phyloP scores from a whole-genome alignment of 306 rosid species.

The Senna tora region DNA sequence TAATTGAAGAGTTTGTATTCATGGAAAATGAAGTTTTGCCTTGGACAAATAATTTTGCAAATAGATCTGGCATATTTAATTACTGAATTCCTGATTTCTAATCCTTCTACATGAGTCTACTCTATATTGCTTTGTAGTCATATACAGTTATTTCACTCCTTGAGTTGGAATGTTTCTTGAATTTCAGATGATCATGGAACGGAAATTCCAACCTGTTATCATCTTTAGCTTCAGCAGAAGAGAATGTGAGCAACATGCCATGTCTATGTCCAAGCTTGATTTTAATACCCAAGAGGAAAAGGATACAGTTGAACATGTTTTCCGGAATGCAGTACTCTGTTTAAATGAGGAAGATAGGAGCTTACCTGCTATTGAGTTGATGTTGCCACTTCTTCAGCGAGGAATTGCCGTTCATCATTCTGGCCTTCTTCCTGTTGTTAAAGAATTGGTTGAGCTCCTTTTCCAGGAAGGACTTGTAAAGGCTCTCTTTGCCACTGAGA shows the following conservation, averaged over 20 bases:
- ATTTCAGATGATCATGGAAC: conserved; percentile 94
- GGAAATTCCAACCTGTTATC: conserved; percentile 94
- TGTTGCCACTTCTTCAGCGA: conserved; percentile 93
- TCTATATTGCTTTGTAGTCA: neutral
- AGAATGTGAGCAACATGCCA: conserved; percentile 96
- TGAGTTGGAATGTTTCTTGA: conserved; percentile 28
- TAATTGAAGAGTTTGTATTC: neutral
- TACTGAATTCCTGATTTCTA: neutral
- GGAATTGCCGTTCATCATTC: conserved; percentile 99
- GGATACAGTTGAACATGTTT: conserved; percentile 79
- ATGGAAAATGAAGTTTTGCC: neutral
- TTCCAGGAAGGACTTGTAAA: conserved; percentile 99
- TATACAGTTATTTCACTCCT: conserved; percentile 11
- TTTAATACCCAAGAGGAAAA: conserved; percentile 84
- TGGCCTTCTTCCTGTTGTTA: conserved; percentile 97
- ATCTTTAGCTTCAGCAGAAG: conserved; percentile 96
- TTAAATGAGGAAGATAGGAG: conserved; percentile 91
- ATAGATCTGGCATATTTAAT: neutral
- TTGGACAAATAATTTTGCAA: neutral
- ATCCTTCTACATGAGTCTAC: neutral
- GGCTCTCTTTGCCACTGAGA: conserved; percentile 98
- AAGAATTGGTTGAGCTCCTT: conserved; percentile 95
- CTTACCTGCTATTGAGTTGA: conserved; percentile 91
- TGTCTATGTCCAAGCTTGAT: conserved; percentile 97
- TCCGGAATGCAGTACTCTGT: conserved; percentile 83